phyloP scores from a whole-genome alignment of 805 yeast genomes.

The Schizosaccharomyces lindneri region DNA sequence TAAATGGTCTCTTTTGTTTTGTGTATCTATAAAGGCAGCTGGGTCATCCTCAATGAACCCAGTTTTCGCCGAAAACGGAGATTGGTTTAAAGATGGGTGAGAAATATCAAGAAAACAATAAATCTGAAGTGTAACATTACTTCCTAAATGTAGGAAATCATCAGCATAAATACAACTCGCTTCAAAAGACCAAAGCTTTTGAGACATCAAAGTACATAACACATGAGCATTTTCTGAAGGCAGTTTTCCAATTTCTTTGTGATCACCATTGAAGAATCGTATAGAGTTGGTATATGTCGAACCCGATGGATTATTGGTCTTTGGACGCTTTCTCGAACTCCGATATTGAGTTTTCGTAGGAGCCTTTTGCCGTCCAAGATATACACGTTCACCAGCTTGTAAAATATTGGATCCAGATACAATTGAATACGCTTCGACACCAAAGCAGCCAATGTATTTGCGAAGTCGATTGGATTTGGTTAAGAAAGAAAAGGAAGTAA shows the following conservation, averaged over 20 bases:
- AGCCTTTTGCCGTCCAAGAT: slow-evolving; percentile 9
- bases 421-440: slow-evolving; percentile 17
- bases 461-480: background rate
- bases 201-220: slow-evolving; percentile 38
- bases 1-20: background rate
- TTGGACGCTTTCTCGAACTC: background rate
- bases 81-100: background rate
- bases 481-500: background rate
- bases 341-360: slow-evolving; percentile 3
- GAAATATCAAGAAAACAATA: slow-evolving; percentile 29
- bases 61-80: background rate
- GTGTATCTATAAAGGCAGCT: background rate
- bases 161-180: slow-evolving; percentile 36
- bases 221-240: slow-evolving; percentile 45
- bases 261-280: slow-evolving; percentile 12
- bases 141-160: slow-evolving; percentile 42
- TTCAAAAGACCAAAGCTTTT: slow-evolving; percentile 27
- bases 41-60: background rate
- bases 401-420: slow-evolving; percentile 14
- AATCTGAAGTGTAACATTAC: slow-evolving; percentile 41
- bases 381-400: slow-evolving; percentile 13
- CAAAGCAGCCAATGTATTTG: slow-evolving; percentile 14
- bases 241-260: slow-evolving; percentile 49
- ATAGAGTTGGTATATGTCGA: slow-evolving; percentile 8
- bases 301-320: background rate